Evolutionary conservation across 2,329 filamentous ascomycete species (phyloP), one percentile per base, ranked within the genome.

Genomic region (Epichloe scottii): DNA sequence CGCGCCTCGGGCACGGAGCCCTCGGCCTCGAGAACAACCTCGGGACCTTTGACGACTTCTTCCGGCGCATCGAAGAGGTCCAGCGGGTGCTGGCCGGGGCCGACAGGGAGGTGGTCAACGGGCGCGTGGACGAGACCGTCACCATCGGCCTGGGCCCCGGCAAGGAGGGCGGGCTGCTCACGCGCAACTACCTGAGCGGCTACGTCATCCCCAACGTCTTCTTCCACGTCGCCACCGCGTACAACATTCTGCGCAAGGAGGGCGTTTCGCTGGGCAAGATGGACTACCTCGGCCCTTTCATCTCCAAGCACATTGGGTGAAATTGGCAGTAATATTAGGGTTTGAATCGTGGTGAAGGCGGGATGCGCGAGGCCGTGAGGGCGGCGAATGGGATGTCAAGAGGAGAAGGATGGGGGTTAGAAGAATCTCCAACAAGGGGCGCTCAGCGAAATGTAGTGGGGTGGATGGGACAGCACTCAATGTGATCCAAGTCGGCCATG

Each of bases 191-290:
- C 59, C 59, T 77, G 21, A 59, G 65, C 40, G 65, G 65, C 3
- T 79, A 73, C 62, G 70, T 66, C 4, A 51, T 81, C 42, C 80
- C 82, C 21, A 83, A 85, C 59, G 64, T 84, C 57, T 83, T 72
- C 67, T 87, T 86, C 65, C 83, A 86, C 60, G 56, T 78, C 14
- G 71, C 64, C 3, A 81, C 72, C 12, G 71, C 77, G 10, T 86
- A 86, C 66, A 69, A 64, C 21, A 78, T 86, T 51, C 59, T 85
- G 61, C 70, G 82, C 53, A 74, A 71, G 59, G 73, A 79, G 65
- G 82, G 82, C 1, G 77, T 84, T 26, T 66, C 70, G 0, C n/a
- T 87, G 17, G 80, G 79, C 35, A 85, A 85, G 71, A 40, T 54
- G 49, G 77, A 84, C 59, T 85, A 69, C 60, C 57, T 80, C 40